These are phyloP conservation scores for Scutellaria barbata DNA, from an alignment of 257 asterid genomes.

Conservation along the genomic window DNA sequence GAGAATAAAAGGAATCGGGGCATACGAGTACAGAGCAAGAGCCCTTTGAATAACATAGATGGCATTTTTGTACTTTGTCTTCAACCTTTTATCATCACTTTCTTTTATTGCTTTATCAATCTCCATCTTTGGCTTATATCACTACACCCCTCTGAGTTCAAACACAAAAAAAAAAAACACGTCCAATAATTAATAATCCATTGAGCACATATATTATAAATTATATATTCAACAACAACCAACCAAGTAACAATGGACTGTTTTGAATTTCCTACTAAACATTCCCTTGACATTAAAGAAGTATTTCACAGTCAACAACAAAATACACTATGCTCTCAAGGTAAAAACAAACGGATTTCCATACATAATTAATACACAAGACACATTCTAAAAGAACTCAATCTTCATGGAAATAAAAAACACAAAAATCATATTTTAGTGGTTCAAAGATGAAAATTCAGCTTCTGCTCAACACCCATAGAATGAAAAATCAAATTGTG, in stretches of 20 bases:
- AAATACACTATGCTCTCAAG: constrained; percentile 6
- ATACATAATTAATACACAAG: background rate
- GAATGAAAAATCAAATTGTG: constrained; percentile 4
- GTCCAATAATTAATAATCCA: background rate
- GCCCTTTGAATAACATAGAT: constrained; percentile 86
- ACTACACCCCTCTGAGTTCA: constrained; percentile 33
- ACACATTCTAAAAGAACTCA: constrained; percentile 27
- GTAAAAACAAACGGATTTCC: background rate
- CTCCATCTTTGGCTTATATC: constrained; percentile 63
- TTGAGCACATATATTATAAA: background rate
- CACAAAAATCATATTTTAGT: background rate
- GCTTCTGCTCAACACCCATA: background rate
- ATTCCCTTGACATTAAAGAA: background rate
- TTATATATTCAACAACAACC: background rate
- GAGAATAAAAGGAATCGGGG: constrained; percentile 30
- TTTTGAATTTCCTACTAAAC: background rate
- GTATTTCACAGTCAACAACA: constrained; percentile 1
- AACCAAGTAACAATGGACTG: background rate
- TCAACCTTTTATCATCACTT: constrained; percentile 79
- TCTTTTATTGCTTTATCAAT: constrained; percentile 74
- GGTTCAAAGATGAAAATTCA: constrained; percentile 25
- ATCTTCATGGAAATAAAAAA: background rate
- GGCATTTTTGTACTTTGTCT: constrained; percentile 86
- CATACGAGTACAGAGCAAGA: constrained; percentile 90
- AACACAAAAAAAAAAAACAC: constrained; percentile 15